These are phyloP conservation scores for Aspergillus cristatus DNA, from an alignment of 495 filamentous ascomycete genomes.

Conservation along the genomic window DNA sequence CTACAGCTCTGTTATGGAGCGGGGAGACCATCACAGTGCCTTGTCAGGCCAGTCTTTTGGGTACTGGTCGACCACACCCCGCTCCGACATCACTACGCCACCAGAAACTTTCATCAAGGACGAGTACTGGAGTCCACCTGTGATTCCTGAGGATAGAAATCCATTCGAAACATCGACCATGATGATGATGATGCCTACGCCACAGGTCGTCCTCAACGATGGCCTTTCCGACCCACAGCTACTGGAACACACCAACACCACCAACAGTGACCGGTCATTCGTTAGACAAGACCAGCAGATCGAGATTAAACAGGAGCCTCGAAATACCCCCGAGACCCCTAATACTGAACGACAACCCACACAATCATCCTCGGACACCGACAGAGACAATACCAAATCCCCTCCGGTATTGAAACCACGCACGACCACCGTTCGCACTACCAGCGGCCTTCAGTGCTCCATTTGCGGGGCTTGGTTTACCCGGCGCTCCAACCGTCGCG, in stretches of 20 bases:
- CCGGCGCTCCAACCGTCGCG: slow-evolving; percentile 81
- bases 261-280: neutral
- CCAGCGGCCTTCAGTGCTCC: slow-evolving; percentile 57
- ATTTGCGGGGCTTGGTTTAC: slow-evolving; percentile 76
- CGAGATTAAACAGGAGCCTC: too few species aligned
- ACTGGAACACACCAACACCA: slow-evolving; percentile 2
- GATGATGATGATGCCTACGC: too few species aligned
- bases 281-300: too few species aligned
- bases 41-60: slow-evolving; percentile 6
- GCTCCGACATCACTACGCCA: slow-evolving; percentile 10
- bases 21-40: slow-evolving; percentile 2
- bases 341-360: neutral
- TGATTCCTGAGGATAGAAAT: neutral
- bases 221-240: neutral
- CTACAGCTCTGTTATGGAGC: slow-evolving; percentile 16
- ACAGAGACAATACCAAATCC: too few species aligned
- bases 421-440: slow-evolving; percentile 1
- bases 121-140: slow-evolving; percentile 7
- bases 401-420: too few species aligned
- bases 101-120: slow-evolving; percentile 5
- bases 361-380: neutral
- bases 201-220: neutral
- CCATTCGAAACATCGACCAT: too few species aligned
- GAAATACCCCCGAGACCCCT: neutral
- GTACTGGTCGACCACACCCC: slow-evolving; percentile 17